Base-by-base conservation (phyloP, 495 filamentous ascomycete genomes). In the Arthonia radiata region DNA sequence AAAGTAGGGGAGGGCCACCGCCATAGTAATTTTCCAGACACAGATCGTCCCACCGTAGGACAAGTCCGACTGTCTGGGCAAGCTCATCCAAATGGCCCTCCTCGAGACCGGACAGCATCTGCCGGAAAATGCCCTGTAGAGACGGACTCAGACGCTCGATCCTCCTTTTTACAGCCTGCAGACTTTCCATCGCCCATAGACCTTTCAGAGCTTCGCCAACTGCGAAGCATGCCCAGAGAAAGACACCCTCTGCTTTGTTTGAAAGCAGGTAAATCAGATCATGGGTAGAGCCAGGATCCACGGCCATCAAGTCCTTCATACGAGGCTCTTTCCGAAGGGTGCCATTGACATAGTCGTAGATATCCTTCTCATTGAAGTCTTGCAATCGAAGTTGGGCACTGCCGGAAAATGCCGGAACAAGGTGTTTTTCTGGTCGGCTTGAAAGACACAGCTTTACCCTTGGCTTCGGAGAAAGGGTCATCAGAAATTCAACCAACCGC, bases 211-310 rank as follows among this genome's bases (percentile, higher is more conserved):
- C 36, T 8, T 35, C 37, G 10, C 30, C 19, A 1, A 47, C 33
- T 2, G 46, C 50, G 4, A 55, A 27, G 7, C 24, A 17, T n/a
- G 49, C 42, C 53, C 53, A 56, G 2, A 54, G 37, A 31, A 52
- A 57, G 3, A 57, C 50, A 0, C 53, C 47, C 8, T 31, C 27
- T 4, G 49, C 36, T 30, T 39, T 48, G 11, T 11, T 22, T 22
- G 11, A 6, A 11, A 22, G 7, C 19, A 7, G 19, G 6, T 7
- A 11, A 7, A 22, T 22, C 7, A 22, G 19, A 6, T 22, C 7
- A 6, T 11, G 19, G 6, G 19, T 11, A 6, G 19, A 7, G 6
- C 11, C 19, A 6, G 19, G 19, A 22, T 22, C 19, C 11, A 7
- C 19, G 6, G 19, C 19, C 11, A 7, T 11, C 6, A 22, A 11